Evolutionary conservation across 257 asterid genomes (phyloP).

Genomic region (Solanum dulcamara): DNA sequence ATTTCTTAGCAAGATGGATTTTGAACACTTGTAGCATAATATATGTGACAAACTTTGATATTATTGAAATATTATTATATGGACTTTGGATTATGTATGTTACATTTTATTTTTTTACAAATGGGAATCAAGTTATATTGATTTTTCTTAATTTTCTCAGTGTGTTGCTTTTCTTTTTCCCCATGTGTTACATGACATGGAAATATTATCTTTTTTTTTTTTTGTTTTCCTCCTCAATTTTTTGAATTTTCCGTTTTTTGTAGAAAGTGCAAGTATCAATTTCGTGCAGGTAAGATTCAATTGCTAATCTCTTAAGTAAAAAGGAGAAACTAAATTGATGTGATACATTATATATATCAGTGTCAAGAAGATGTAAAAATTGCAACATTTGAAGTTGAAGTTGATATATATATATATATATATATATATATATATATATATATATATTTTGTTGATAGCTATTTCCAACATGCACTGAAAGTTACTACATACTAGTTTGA

Average conservation of each 20-base stretch:
- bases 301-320: not conserved
- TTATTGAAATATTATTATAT: not conserved
- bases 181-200: not conserved
- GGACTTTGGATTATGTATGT: not conserved
- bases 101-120: not conserved
- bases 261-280: not conserved
- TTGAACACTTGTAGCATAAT: not conserved
- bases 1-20: not conserved
- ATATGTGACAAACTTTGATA: not conserved
- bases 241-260: not conserved
- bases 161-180: not conserved
- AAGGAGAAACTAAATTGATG: slow-evolving; percentile 5
- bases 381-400: slow-evolving; percentile 3
- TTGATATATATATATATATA: not conserved
- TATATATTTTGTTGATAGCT: not conserved
- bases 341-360: not conserved
- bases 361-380: not conserved
- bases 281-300: not conserved
- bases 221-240: too few species aligned
- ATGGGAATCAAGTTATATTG: not conserved
- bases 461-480: not conserved
- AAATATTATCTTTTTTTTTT: not conserved
- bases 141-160: not conserved
- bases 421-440: not conserved
- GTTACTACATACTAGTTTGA: slow-evolving; percentile 2